Base-by-base conservation (phyloP, 495 filamentous ascomycete genomes). In the Cryomyces minteri region DNA sequence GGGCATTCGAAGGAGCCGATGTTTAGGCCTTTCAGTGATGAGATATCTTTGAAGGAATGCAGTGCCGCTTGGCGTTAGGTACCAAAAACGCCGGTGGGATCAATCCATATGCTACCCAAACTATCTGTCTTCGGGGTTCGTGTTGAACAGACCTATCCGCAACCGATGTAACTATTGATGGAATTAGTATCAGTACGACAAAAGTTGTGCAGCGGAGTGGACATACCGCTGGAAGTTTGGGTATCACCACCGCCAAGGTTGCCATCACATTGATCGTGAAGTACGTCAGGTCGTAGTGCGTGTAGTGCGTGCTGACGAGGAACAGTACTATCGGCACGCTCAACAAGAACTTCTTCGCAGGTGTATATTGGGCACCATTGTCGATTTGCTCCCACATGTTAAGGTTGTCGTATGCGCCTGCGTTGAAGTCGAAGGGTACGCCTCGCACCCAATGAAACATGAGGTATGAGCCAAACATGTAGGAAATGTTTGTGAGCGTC, bases 341-440 rank as follows among this genome's bases (percentile, higher is more conserved):
- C 54, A 98, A 76, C 48, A 98, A 65, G 63, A 95, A 98, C 63
- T 98, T 98, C 74, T 98, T 98, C 46, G 90, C 77, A 9, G 90
- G 90, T 5, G 90, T 98, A 67, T 95, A 98, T 60, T 98, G 90
- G 61, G 90, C 90, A 31, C 90, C 90, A 56, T 98, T 90, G 67
- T 98, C 90, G 59, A 98, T 98, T 69, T 98, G 90, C 69, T 98
- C 90, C 90, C 90, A 98, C 88, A 98, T 94, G 66, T 95, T 96
- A 52, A 96, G 73, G 59, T 96, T 95, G 65, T 98, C 90, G 68
- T 94, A 98, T 48, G 90, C 90, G 42, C 90, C 90, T n/a, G 85
- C 79, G 60, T 98, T 95, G 73, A 96, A 98, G 58, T 98, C 90
- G 64, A 98, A 98, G 11, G 90, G 90, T 43, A 96, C 85, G 59